Conservation (phyloP, 2,329 filamentous ascomycete genomes). For the Elsinoe ampelina region DNA sequence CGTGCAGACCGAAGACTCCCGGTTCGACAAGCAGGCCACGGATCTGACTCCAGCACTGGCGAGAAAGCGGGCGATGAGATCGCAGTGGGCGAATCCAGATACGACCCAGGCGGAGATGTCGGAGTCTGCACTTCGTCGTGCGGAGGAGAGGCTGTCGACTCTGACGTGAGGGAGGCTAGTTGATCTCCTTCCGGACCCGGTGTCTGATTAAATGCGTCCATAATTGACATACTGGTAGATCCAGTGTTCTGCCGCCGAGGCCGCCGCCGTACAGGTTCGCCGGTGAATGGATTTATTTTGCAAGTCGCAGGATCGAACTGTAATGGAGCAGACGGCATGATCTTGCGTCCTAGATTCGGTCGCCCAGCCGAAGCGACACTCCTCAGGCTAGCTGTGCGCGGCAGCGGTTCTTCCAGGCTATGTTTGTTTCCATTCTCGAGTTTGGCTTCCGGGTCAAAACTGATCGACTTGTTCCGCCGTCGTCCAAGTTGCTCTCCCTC, state of each 20-base stretch:
- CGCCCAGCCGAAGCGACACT: conserved; percentile 4
- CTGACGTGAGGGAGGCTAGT: conserved; percentile 35
- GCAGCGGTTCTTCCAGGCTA: conserved; percentile 30
- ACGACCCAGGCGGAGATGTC: conserved; percentile 25
- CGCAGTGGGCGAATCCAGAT: conserved; percentile 26
- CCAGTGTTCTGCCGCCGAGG: conserved; percentile 14
- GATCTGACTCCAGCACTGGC: conserved; percentile 21
- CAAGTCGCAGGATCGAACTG: not conserved
- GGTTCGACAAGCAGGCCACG: conserved; percentile 20
- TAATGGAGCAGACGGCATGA: not conserved
- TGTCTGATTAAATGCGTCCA: conserved; percentile 13
- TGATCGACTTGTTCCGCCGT: conserved; percentile 31
- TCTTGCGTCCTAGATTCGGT: conserved; percentile 9
- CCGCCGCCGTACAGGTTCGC: conserved; percentile 15
- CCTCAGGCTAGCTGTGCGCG: conserved; percentile 20
- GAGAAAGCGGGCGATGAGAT: conserved; percentile 30
- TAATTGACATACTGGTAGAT: conserved; percentile 14
- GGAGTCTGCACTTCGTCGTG: conserved; percentile 32
- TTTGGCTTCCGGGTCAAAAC: conserved; percentile 32
- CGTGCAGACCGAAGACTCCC: conserved; percentile 20
- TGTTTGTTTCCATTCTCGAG: conserved; percentile 33
- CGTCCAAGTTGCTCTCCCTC: conserved; percentile 2
- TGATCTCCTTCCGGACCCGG: conserved; percentile 22
- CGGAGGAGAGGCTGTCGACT: conserved; percentile 31
- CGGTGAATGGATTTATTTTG: conserved; percentile 17